These are phyloP conservation scores for Basidiobolus meristosporus DNA, from an alignment of 371 early-diverging fungal genomes.

Conservation along the genomic window DNA sequence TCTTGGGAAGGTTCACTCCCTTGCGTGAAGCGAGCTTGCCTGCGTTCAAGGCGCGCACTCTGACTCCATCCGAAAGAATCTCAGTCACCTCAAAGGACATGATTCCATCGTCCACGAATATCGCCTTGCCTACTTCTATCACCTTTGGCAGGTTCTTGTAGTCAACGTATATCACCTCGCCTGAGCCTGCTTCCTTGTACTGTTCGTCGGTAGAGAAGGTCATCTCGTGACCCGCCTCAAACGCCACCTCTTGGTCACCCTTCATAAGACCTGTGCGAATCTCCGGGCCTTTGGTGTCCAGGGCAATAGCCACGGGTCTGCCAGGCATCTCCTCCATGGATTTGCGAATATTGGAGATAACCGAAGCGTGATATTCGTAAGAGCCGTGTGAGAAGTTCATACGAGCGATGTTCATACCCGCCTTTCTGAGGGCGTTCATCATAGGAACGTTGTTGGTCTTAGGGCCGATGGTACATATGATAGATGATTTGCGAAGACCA, in stretches of 20 bases:
- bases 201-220: constrained; percentile 61
- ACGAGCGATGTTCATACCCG: constrained; percentile 93
- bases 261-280: constrained; percentile 61
- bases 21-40: constrained; percentile 61
- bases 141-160: constrained; percentile 74
- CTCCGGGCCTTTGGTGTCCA: constrained; percentile 85
- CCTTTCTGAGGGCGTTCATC: constrained; percentile 65
- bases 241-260: constrained; percentile 38
- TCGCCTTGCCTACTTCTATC: constrained; percentile 56
- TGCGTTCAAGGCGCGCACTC: constrained; percentile 54
- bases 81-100: constrained; percentile 65
- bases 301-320: constrained; percentile 64
- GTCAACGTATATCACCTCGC: constrained; percentile 61
- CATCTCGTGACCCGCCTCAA: constrained; percentile 59
- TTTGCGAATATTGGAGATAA: constrained; percentile 57
- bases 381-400: constrained; percentile 93
- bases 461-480: constrained; percentile 64
- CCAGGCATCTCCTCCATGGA: constrained; percentile 7
- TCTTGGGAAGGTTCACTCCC: constrained; percentile 84
- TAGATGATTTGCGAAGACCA: constrained; percentile 50
- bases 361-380: constrained; percentile 84
- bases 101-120: constrained; percentile 79
- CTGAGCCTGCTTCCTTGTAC: constrained; percentile 36
- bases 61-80: constrained; percentile 30
- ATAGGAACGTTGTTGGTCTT: constrained; percentile 70